Evolutionary conservation across 2,329 filamentous ascomycete species (phyloP), one percentile per base, ranked within the genome.

Genomic region (Colletotrichum cordylinicola): DNA sequence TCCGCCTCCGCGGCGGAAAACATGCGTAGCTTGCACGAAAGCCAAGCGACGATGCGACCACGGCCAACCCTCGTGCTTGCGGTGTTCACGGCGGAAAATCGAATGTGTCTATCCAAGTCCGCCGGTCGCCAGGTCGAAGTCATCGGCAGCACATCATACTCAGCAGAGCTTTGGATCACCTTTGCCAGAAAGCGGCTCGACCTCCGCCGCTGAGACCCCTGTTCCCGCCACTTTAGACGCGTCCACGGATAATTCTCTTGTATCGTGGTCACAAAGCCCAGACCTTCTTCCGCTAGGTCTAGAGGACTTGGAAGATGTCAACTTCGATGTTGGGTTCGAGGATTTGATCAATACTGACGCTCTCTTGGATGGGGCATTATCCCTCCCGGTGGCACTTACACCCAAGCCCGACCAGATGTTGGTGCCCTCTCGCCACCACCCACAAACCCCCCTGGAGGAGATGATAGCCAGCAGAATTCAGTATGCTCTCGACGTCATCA

Each of bases 1-100:
- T 81, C 87, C 87, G 39, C 88, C 85, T 60, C 86, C 86, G 6
- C 82, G 87, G 72, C 88, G 90, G 62, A 92, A 91, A 82, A 90
- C 91, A 5, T 93, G 91, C 79, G 83, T 86, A 5, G 87, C 88
- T 31, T 92, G 91, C 82, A 90, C 87, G 64, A 88, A 87, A 78
- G 87, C 90, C 29, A 92, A 92, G 81, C 86, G 91, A 16, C 88
- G 88, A 64, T 92, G 91, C 80, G 88, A 90, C 77, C 86, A 89
- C 48, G 85, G 85, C 21, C 80, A 86, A 16, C 91, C 90, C 3
- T 80, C 85, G 15, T 93, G 91, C 78, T 81, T 86, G 18, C 86
- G 91, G 58, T 93, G 91, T 79, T 80, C 82, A 1, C 86, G 87
- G 72, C 86, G 89, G 33, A 82, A 83, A 2, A 80, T 91, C 2